Percentiles rank a stretch among this genome's conserved stretches.
phyloP scores from a whole-genome alignment of 2,329 filamentous ascomycete species.

The Cordyceps cicadae region DNA sequence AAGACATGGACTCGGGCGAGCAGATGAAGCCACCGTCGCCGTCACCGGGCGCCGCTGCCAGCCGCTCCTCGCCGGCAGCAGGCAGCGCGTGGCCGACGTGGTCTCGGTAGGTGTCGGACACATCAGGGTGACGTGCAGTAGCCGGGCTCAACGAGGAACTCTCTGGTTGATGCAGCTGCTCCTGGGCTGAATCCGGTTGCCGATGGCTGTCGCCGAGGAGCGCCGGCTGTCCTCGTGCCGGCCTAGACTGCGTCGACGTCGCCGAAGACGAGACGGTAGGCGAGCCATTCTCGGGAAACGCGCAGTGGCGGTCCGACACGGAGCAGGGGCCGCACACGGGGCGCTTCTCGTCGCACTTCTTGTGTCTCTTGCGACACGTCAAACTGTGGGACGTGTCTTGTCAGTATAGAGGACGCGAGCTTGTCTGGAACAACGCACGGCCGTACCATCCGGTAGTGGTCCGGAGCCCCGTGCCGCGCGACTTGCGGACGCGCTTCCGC shows the following conservation, averaged over 20 bases:
- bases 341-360: constrained; percentile 42
- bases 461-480: constrained; percentile 33
- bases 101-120: background rate
- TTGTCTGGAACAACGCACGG: background rate
- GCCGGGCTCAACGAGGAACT: background rate
- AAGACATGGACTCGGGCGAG: constrained; percentile 13
- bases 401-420: background rate
- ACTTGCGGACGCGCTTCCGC: constrained; percentile 24
- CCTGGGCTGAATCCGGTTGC: background rate
- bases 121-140: background rate
- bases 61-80: background rate
- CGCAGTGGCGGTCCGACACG: constrained; percentile 18
- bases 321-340: constrained; percentile 20
- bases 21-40: background rate
- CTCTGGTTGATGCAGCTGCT: background rate
- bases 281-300: constrained; percentile 12
- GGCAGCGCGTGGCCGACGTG: background rate
- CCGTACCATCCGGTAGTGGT: constrained; percentile 34
- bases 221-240: background rate
- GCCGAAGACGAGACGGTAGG: background rate
- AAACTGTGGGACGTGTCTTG: constrained; percentile 21
- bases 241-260: background rate
- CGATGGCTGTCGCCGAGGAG: background rate
- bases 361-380: constrained; percentile 37
- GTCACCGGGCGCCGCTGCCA: background rate